Evolutionary conservation across 2,329 filamentous ascomycete genomes (phyloP).

Genomic region (Bipolaris sorokiniana): DNA sequence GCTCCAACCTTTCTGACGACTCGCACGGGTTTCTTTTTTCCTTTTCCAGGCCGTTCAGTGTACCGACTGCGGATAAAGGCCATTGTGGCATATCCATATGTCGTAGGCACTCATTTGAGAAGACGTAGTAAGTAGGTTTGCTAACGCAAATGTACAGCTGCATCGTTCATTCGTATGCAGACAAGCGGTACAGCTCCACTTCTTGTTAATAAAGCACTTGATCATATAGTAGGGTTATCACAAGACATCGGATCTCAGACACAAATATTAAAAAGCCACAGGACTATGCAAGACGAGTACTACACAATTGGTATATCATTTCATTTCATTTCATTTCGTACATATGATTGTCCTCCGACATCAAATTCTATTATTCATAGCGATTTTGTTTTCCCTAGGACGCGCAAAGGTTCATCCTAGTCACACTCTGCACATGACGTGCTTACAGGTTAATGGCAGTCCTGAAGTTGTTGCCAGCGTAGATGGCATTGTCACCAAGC

Average conservation of each 20-base stretch:
- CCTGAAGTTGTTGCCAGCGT: slow-evolving; percentile 92
- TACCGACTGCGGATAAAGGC: not conserved
- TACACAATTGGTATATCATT: slow-evolving; percentile 3
- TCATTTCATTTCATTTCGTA: slow-evolving; percentile 10
- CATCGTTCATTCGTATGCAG: not conserved
- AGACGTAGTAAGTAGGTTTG: not conserved
- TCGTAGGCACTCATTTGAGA: not conserved
- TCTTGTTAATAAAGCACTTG: not conserved
- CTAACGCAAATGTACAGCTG: not conserved
- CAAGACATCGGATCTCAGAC: not conserved
- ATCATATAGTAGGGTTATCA: not conserved
- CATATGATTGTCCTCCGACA: slow-evolving; percentile 5
- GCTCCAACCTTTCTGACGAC: not conserved
- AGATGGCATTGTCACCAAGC: slow-evolving; percentile 82
- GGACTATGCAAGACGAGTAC: not conserved
- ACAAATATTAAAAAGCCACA: not conserved
- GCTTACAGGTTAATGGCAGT: slow-evolving; percentile 75
- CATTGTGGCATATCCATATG: not conserved
- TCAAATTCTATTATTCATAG: slow-evolving; percentile 16
- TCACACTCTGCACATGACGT: not conserved
- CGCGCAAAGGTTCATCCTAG: not conserved
- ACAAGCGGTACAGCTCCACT: not conserved
- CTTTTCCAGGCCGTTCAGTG: not conserved
- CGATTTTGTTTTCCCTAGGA: not conserved
- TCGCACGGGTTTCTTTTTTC: not conserved